Base-by-base conservation (phyloP, 768 basidiomycete species). In the Mrakia gelida region DNA sequence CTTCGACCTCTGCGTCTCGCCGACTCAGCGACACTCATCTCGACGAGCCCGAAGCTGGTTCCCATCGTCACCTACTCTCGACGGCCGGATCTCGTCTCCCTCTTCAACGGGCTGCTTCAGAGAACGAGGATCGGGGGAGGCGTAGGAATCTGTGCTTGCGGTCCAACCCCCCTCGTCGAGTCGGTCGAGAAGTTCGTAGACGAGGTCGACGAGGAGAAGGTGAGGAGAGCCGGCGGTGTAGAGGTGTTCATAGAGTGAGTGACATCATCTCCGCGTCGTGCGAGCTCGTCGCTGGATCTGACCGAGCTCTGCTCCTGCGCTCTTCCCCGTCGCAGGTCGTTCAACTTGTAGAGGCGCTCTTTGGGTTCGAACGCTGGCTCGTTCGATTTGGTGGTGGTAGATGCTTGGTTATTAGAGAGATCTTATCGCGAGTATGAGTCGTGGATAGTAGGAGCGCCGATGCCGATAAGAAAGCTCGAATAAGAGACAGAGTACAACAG, bases 91-190 rank as follows among this genome's bases (percentile, higher is more conserved):
- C 61, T 80, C 21, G 23, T 28, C 16, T 43, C 18, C 8, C 43
- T 81, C 34, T 56, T 81, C 45, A 26, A 65, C 21, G 68, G 62
- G 32, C 52, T 75, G 21, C 71, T 75, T 13, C 45, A 71, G 26
- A 41, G 45, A 2, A 79, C 76, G 1, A 18, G 28, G 23, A 49
- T 49, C 28, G 80, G 80, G 6, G 79, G 80, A 28, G 76, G 75
- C 15, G 45, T 81, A 8, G 80, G 73, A 9, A 75, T 81, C n/a
- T 71, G 76, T n/a, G 79, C 49, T 59, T 81, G 80, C 67, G 80
- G 80, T 9, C 80, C 80, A 13, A 38, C 34, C 23, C 73, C 21
- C 0, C 34, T 81, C 41, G 77, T 81, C 30, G 73, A 80, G 16
- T 30, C 49, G 13, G 54, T 81, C 1, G 80, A 77, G 34, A 79